Base-by-base conservation (phyloP, 352 stramenopile genomes). In the Phytophthora lateralis region DNA sequence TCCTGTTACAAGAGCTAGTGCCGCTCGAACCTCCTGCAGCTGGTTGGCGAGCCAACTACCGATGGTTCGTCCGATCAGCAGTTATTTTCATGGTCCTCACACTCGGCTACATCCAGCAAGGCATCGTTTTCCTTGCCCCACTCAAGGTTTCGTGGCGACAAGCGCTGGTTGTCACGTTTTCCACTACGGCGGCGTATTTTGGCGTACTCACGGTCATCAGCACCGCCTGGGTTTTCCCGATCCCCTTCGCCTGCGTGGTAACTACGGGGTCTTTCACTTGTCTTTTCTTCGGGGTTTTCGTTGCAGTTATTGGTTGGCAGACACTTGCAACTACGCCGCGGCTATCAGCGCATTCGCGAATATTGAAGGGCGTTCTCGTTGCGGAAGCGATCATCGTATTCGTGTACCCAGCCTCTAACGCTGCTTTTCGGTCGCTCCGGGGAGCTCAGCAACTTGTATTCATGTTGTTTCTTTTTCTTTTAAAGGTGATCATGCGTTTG, bases 161-260 rank as follows among this genome's bases (percentile, higher is more conserved):
- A 30, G 26, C 44, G 12, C 24, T 49, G 2, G 7, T 35, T 10
- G 21, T 49, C 24, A 49, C 55, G 6, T 4, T 48, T 4, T 34
- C 6, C 12, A 55, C 44, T 1, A 43, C 55, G 4, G 24, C 2
- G 10, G 55, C 27, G 2, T 70, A 70, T 17, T 43, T 71, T 12
- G 52, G 38, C 1, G 52, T 55, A 15, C 46, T 71, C 4, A 10
- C 67, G 4, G 18, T 10, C 0, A 41, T 71, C 30, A 63, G 56
- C 2, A 43, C 26, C 2, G 15, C n/a, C 2, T 71, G 63, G 63
- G 26, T 49, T 6, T 71, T 71, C 14, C 57, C 63, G 2, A 71
- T 71, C 18, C 63, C 57, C 6, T 71, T 71, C 32, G 52, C 63
- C 6, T 60, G 63, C 17, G 63, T 57, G 12, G 39, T 71, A 15